Conservation (phyloP, 371 early-diverging fungal species). For the Entomophthora muscae region DNA sequence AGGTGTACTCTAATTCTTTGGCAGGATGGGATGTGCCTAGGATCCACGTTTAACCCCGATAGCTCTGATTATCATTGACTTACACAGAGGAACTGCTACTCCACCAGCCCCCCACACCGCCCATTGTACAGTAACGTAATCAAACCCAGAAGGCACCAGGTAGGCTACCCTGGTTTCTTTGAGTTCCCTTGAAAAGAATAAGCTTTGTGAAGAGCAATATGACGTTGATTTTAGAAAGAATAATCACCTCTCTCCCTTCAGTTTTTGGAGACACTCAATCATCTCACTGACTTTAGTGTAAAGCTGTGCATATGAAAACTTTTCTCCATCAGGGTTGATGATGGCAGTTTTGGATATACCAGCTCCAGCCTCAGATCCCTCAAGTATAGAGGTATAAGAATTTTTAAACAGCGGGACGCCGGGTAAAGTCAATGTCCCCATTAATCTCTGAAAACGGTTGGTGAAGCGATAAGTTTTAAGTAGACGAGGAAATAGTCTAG, state of each 20-base stretch:
- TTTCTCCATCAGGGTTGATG: not conserved
- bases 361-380: not conserved
- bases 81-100: slow-evolving; percentile 56
- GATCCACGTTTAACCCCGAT: not conserved
- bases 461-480: no score
- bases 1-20: slow-evolving; percentile 39
- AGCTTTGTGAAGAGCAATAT: not conserved
- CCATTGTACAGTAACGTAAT: slow-evolving; percentile 53
- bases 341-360: not conserved
- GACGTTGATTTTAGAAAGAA: not conserved
- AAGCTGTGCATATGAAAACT: not conserved
- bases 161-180: slow-evolving; percentile 44
- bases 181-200: slow-evolving; percentile 17
- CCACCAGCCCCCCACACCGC: slow-evolving; percentile 64
- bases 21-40: slow-evolving; percentile 40
- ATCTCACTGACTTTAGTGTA: not conserved
- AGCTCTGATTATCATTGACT: not conserved
- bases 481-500: no score
- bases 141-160: slow-evolving; percentile 47
- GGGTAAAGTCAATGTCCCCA: not conserved
- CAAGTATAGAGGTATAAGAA: not conserved
- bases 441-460: not conserved
- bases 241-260: not conserved
- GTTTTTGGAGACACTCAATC: not conserved
- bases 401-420: not conserved